These are phyloP conservation scores for Phytophthora sansomeana DNA, from an alignment of 352 stramenopile genomes.

Conservation along the genomic window DNA sequence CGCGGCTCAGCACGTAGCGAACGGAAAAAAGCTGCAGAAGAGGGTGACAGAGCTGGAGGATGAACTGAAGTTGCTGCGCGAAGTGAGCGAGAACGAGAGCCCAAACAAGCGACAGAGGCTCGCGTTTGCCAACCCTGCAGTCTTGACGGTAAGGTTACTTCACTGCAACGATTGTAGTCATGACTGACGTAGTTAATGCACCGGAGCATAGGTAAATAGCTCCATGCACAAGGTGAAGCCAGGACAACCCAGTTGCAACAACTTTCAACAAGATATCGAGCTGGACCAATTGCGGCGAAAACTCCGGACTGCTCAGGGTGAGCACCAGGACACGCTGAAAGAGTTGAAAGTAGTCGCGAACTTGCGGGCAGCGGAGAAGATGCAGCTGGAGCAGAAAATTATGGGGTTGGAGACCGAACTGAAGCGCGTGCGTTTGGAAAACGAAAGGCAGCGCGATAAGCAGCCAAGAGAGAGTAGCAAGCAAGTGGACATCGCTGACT, in stretches of 20 bases:
- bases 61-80: not conserved
- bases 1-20: not conserved
- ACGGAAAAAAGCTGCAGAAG: not conserved
- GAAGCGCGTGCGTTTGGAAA: not conserved
- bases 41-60: not conserved
- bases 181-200: no score
- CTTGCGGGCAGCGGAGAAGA: not conserved
- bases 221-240: no score
- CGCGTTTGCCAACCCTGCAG: not conserved
- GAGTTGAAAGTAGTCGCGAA: not conserved
- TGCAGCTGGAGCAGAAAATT: not conserved
- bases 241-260: not conserved
- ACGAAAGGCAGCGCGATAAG: not conserved
- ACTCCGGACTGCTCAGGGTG: not conserved
- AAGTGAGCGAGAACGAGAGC: not conserved
- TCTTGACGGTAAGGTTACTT: not conserved
- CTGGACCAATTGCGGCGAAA: not conserved
- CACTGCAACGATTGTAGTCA: not conserved
- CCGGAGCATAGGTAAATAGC: no score
- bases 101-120: not conserved
- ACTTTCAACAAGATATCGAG: not conserved
- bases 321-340: conserved; percentile 1
- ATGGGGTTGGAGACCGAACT: not conserved
- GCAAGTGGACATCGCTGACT: no score
- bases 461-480: not conserved